Base-by-base conservation (phyloP, 2,329 filamentous ascomycete species). In the Chrysoporthe austroafricana region DNA sequence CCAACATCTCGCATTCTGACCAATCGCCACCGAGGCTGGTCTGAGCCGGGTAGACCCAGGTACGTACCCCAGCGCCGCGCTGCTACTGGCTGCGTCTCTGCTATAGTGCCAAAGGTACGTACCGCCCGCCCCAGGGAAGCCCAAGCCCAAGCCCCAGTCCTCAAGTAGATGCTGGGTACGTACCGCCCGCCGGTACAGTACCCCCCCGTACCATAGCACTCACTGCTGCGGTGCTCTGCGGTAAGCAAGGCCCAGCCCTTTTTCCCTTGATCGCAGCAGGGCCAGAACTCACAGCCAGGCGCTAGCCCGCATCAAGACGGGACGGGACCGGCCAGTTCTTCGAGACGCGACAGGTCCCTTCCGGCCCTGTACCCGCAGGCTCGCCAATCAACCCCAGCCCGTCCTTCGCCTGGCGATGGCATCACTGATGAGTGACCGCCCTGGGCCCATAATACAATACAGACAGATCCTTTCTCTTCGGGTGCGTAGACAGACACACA, bases 311-410 rank as follows among this genome's bases (percentile, higher is more conserved):
- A 69, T 70, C 62, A 63, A 62, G 71, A 26, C 26, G 26, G 26
- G 26, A 26, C 26, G 26, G 26, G 26, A 26, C 26, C 26, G 46
- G 26, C 42, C 54, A 68, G 69, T 70, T 42, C 66, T 60, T 73
- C 71, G 64, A 71, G 61, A 56, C 54, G 63, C 63, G 44, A 58
- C 64, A 72, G 66, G 57, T 52, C 52, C 54, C 44, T 36, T 68
- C 56, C 26, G n/a, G 32, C 42, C 63, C 54, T 14, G 50, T 32
- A 26, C 9, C 48, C 4, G n/a, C 13, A 26, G 57, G 58, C 57
- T 62, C 58, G 50, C 39, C 63, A 68, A 52, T 52, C 48, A 52
- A 26, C 21, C n/a, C 21, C 48, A 6, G 1, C 9, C 62, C 14
- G 8, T 46, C 18, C 13, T 13, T 3, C 8, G 1, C 58, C 56